Evolutionary conservation across 495 filamentous ascomycete species (phyloP).

Genomic region (Neurospora pannonica): DNA sequence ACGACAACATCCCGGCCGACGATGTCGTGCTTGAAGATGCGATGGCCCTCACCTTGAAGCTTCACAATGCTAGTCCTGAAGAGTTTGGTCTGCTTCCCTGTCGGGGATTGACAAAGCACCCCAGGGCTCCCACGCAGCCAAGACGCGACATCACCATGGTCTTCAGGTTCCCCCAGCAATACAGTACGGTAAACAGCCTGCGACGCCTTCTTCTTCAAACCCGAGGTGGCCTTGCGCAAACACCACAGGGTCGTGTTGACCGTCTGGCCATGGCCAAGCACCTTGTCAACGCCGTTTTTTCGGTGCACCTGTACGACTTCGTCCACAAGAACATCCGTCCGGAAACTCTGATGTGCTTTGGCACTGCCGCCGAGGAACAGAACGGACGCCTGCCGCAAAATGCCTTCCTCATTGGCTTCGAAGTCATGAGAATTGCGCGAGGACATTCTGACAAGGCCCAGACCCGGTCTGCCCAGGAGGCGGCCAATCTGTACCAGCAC

Average conservation of each 20-base stretch:
- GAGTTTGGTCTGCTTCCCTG: background rate
- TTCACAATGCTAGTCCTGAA: background rate
- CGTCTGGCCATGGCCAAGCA: conserved; percentile 31
- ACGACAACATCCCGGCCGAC: background rate
- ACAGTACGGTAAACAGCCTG: background rate
- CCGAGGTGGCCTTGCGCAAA: background rate
- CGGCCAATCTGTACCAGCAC: conserved; percentile 49
- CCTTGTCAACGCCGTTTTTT: conserved; percentile 37
- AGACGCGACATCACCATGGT: background rate
- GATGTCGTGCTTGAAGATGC: background rate
- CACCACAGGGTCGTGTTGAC: background rate
- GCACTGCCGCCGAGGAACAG: background rate
- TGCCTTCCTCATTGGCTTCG: conserved; percentile 41
- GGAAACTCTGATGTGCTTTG: conserved; percentile 41
- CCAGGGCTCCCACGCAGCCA: background rate
- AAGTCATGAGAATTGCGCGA: conserved; percentile 31
- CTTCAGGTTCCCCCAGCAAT: background rate
- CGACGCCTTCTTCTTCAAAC: background rate
- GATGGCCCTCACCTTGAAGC: background rate
- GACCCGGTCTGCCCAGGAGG: conserved; percentile 29
- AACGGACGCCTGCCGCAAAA: background rate
- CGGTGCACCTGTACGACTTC: conserved; percentile 40
- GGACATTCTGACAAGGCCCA: conserved; percentile 7
- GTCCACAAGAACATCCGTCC: conserved; percentile 53
- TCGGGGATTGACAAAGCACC: background rate